Percentiles rank a stretch among this genome's conserved stretches.
Conservation (phyloP, 441 rosid genomes). For the Macaranga tanarius region DNA sequence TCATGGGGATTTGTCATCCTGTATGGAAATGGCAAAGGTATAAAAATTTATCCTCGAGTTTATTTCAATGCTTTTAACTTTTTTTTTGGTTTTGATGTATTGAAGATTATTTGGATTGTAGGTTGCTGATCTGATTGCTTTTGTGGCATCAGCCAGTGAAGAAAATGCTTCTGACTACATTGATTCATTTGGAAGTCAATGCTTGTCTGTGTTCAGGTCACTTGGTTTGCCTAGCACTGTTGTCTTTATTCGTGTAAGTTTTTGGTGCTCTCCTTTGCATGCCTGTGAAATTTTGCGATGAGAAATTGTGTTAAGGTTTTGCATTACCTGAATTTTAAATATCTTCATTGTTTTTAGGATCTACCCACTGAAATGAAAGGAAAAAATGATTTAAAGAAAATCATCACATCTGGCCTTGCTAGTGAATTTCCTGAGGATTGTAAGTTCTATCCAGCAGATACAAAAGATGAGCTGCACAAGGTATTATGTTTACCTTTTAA, state of each 20-base stretch:
- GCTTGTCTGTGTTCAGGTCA: conserved; percentile 82
- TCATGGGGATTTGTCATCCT: conserved; percentile 71
- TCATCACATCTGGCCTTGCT: conserved; percentile 56
- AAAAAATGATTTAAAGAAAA: conserved; percentile 66
- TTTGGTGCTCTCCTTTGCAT: conserved; percentile 13
- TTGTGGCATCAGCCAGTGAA: conserved; percentile 84
- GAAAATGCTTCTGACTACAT: conserved; percentile 46
- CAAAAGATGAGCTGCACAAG: conserved; percentile 94
- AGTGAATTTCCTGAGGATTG: conserved; percentile 88
- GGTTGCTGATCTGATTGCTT: conserved; percentile 96
- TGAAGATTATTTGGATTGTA: conserved; percentile 32
- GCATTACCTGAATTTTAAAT: conserved; percentile 16
- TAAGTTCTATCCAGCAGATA: conserved; percentile 80
- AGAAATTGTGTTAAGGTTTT: background rate
- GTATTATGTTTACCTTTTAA: conserved; percentile 31
- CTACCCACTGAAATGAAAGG: conserved; percentile 66
- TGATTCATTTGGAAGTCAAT: conserved; percentile 83
- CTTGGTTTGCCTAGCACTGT: conserved; percentile 83
- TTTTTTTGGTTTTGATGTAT: conserved; percentile 13
- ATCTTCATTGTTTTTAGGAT: conserved; percentile 43
- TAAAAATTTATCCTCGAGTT: background rate
- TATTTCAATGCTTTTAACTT: background rate
- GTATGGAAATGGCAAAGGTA: conserved; percentile 97
- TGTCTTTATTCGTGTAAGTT: conserved; percentile 82
- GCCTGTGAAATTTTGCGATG: background rate